Percentiles rank a stretch among this genome's conserved stretches.
phyloP scores from a whole-genome alignment of 1,284 basidiomycete species.

The Cutaneotrichosporon cutaneum region DNA sequence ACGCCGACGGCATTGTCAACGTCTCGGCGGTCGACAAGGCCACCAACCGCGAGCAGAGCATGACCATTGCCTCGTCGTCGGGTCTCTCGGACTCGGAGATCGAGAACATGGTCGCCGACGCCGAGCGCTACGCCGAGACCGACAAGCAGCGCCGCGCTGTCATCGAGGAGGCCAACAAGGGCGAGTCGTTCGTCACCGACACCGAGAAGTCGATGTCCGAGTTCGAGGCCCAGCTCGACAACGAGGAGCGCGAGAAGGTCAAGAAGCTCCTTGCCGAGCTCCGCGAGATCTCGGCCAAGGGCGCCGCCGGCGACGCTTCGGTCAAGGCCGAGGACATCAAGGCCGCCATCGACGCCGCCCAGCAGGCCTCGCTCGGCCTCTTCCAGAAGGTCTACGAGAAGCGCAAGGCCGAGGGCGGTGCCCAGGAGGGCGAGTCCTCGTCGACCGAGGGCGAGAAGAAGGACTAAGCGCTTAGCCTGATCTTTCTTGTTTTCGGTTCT shows the following conservation, averaged over 20 bases:
- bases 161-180: conserved; percentile 97
- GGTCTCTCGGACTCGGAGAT: conserved; percentile 96
- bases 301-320: conserved; percentile 77
- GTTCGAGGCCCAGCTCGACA: conserved; percentile 95
- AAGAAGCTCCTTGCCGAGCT: conserved; percentile 81
- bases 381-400: conserved; percentile 99
- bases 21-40: conserved; percentile 97
- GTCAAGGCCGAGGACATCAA: conserved; percentile 84
- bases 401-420: conserved; percentile 49
- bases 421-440: conserved; percentile 36
- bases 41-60: conserved; percentile 91
- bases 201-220: conserved; percentile 95
- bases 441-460: conserved; percentile 41
- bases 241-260: conserved; percentile 90
- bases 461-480: conserved; percentile 35
- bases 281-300: conserved; percentile 85
- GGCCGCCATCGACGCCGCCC: conserved; percentile 92
- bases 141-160: conserved; percentile 84
- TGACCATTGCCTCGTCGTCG: conserved; percentile 82
- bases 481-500: conserved; percentile 9
- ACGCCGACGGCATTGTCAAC: conserved; percentile 98
- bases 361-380: conserved; percentile 90
- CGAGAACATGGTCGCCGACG: conserved; percentile 92
- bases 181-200: conserved; percentile 89
- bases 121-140: conserved; percentile 87